Conservation (phyloP, 2,329 filamentous ascomycete species). For the Chaetomiaceae sp. region DNA sequence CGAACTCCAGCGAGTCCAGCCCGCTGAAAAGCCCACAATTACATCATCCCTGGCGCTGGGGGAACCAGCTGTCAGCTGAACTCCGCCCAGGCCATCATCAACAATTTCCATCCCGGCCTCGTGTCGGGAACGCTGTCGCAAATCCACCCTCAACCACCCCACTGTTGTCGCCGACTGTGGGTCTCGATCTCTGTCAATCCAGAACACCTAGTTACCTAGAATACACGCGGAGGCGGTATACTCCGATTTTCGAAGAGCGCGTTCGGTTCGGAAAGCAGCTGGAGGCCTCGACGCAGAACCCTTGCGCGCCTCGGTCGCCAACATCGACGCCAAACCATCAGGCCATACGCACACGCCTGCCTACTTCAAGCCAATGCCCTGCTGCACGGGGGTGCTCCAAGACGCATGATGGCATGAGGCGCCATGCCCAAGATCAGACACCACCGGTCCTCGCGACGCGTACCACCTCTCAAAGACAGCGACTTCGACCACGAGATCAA, state of each 20-base stretch:
- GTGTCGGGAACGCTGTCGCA: background rate
- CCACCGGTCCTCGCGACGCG: slow-evolving; percentile 51
- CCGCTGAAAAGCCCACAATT: background rate
- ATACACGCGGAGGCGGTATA: background rate
- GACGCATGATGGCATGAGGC: slow-evolving; percentile 16
- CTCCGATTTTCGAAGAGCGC: background rate
- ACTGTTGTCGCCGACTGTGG: background rate
- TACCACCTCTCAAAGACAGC: slow-evolving; percentile 49
- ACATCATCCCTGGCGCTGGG: slow-evolving; percentile 9
- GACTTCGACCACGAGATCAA: slow-evolving; percentile 69
- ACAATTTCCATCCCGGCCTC: background rate
- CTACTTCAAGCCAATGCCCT: slow-evolving; percentile 6
- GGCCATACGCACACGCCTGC: background rate
- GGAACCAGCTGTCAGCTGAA: too few species aligned
- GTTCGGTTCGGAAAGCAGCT: too few species aligned
- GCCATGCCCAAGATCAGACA: slow-evolving; percentile 39
- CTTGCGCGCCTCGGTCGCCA: too few species aligned
- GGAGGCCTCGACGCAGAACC: too few species aligned
- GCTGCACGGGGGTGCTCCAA: background rate
- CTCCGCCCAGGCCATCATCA: too few species aligned
- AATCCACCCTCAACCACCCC: background rate
- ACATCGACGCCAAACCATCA: too few species aligned
- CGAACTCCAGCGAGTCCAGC: background rate
- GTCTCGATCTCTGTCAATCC: background rate
- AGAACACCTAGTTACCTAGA: background rate